These are phyloP conservation scores for Amniculicola lignicola DNA, from an alignment of 495 filamentous ascomycete species.

Conservation along the genomic window DNA sequence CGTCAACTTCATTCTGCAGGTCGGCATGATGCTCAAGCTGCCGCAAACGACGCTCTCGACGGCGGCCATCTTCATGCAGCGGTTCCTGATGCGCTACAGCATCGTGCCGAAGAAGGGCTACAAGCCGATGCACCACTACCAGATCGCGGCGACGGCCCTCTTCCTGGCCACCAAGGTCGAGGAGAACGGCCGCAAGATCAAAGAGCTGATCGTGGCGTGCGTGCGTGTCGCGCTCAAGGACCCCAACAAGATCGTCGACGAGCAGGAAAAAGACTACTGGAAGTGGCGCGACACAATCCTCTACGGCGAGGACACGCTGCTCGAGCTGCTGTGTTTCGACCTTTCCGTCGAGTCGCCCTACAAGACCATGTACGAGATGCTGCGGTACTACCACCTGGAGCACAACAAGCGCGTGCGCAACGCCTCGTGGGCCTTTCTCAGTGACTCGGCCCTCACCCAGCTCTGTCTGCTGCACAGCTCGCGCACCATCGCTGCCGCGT, in stretches of 20 bases:
- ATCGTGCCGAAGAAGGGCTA: constrained; percentile 62
- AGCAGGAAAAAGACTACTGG: constrained; percentile 96
- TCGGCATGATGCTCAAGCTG: constrained; percentile 87
- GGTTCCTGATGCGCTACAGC: constrained; percentile 86
- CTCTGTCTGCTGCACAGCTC: constrained; percentile 79
- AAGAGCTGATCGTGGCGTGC: constrained; percentile 85
- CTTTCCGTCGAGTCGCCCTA: constrained; percentile 83
- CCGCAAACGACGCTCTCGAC: constrained; percentile 88
- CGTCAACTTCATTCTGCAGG: constrained; percentile 92
- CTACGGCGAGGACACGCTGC: constrained; percentile 81
- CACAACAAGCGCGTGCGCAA: constrained; percentile 75
- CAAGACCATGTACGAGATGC: constrained; percentile 71
- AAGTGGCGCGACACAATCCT: constrained; percentile 91
- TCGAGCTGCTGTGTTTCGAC: constrained; percentile 93
- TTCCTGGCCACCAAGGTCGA: constrained; percentile 97
- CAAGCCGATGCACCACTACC: constrained; percentile 75
- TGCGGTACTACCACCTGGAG: constrained; percentile 63
- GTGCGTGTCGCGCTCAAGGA: constrained; percentile 95
- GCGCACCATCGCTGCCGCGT: constrained; percentile 75
- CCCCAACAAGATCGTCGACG: constrained; percentile 77
- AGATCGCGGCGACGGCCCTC: constrained; percentile 79
- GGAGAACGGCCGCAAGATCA: constrained; percentile 90
- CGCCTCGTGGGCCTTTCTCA: constrained; percentile 86
- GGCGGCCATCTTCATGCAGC: constrained; percentile 89
- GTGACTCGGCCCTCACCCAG: constrained; percentile 78